Conservation (phyloP, 2,329 filamentous ascomycete genomes). For the Talaromyces funiculosus region DNA sequence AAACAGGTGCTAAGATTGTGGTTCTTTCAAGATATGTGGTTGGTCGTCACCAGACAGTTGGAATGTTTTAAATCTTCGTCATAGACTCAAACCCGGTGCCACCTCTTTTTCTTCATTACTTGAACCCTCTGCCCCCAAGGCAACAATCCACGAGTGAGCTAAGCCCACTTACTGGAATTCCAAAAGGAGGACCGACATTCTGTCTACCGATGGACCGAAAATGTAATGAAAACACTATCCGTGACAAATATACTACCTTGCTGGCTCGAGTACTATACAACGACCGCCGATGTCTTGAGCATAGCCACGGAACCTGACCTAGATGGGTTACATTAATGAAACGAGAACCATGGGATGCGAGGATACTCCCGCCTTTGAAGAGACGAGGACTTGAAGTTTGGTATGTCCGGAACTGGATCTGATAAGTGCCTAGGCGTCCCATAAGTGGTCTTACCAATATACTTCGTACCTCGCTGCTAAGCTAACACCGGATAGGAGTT, state of each 20-base stretch:
- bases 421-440: not conserved
- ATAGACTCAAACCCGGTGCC: not conserved
- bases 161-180: not conserved
- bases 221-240: not conserved
- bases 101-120: not conserved
- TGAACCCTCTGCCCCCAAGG: not conserved
- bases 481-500: not conserved
- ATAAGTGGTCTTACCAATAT: not conserved
- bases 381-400: not conserved
- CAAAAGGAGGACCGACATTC: not conserved
- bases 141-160: not conserved
- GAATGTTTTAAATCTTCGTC: not conserved
- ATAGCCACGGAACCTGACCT: not conserved
- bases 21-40: not conserved
- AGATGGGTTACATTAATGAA: not conserved
- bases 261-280: not conserved
- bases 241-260: not conserved
- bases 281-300: not conserved
- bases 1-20: not conserved
- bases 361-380: not conserved
- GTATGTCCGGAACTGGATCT: not conserved
- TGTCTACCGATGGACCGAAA: not conserved
- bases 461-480: not conserved
- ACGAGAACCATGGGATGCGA: slow-evolving; percentile 2
- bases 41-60: not conserved